Evolutionary conservation across 345 rosid genomes (phyloP).

Genomic region (Salix brachista): DNA sequence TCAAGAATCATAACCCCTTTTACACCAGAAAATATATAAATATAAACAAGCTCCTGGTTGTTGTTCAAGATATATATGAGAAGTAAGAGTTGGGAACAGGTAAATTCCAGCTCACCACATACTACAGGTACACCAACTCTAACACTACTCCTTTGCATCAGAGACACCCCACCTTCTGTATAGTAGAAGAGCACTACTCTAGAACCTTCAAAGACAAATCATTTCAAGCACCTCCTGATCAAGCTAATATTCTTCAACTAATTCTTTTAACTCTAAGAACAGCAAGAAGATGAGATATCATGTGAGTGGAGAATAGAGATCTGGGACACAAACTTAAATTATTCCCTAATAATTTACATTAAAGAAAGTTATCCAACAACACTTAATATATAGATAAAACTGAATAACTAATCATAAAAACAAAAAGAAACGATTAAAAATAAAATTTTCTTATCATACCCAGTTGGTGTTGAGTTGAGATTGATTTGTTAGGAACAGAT

Average conservation of each 20-base stretch:
- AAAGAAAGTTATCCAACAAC: slow-evolving; percentile 20
- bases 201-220: background rate
- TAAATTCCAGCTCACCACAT: background rate
- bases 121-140: background rate
- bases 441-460: background rate
- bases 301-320: slow-evolving; percentile 19
- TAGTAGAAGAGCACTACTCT: background rate
- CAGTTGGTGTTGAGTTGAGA: background rate
- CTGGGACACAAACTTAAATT: slow-evolving; percentile 10
- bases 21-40: background rate
- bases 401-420: background rate
- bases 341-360: slow-evolving; percentile 28
- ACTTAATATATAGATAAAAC: background rate
- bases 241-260: background rate
- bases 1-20: background rate
- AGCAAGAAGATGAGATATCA: slow-evolving; percentile 14
- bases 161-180: slow-evolving; percentile 9
- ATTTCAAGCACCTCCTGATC: background rate
- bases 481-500: background rate
- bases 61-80: background rate
- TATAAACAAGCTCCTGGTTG: slow-evolving; percentile 1
- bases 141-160: slow-evolving; percentile 2
- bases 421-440: background rate
- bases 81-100: background rate
- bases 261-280: background rate